Evolutionary conservation across 129 eudicot species (phyloP).

Genomic region (Escallonia herrerae): DNA sequence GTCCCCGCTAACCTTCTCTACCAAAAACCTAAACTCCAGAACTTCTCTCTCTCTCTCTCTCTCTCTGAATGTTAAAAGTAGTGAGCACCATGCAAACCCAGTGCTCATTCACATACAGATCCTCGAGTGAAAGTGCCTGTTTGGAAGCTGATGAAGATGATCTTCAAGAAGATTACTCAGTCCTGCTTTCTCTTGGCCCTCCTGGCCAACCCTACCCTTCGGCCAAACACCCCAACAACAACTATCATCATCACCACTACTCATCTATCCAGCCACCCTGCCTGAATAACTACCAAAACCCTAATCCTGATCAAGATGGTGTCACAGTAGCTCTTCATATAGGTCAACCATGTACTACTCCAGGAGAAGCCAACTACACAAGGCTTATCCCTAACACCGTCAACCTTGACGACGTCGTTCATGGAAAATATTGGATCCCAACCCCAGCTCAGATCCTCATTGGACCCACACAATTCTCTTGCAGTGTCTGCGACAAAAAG

Average conservation of each 20-base stretch:
- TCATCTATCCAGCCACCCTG: slow-evolving; percentile 11
- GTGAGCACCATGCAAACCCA: slow-evolving; percentile 31
- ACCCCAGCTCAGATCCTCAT: slow-evolving; percentile 79
- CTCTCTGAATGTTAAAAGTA: not conserved
- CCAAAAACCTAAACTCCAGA: slow-evolving; percentile 9
- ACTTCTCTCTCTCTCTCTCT: not conserved
- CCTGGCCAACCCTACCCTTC: slow-evolving; percentile 53
- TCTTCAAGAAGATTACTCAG: slow-evolving; percentile 44
- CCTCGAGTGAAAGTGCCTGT: slow-evolving; percentile 45
- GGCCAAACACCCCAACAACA: slow-evolving; percentile 21
- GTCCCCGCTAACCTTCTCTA: slow-evolving; percentile 13
- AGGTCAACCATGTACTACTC: slow-evolving; percentile 33
- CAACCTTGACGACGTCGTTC: not conserved
- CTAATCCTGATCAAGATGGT: slow-evolving; percentile 27
- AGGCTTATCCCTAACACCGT: slow-evolving; percentile 20
- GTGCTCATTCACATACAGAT: slow-evolving; percentile 28
- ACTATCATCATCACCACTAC: not conserved
- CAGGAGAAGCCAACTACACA: slow-evolving; percentile 10
- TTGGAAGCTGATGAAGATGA: slow-evolving; percentile 45
- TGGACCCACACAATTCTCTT: slow-evolving; percentile 87
- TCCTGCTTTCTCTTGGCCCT: slow-evolving; percentile 70
- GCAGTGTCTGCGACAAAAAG: slow-evolving; percentile 74
- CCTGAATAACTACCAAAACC: slow-evolving; percentile 23
- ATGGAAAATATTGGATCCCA: slow-evolving; percentile 78
- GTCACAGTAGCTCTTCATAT: slow-evolving; percentile 72